Base-by-base conservation (phyloP, 129 eudicot species). In the Gnaphalium uliginosum region DNA sequence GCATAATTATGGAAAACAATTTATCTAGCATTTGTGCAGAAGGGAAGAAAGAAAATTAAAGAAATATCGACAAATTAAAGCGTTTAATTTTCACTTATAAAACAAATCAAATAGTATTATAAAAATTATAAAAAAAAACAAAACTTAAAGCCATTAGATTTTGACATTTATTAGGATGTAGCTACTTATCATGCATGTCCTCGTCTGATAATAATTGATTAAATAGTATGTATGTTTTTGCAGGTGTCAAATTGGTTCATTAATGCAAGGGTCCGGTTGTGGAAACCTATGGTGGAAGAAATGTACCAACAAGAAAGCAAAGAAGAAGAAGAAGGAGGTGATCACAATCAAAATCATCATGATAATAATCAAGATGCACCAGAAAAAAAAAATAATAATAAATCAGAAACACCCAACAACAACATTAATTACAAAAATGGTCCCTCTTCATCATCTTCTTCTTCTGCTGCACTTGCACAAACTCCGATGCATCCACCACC, bases 191-290 rank as follows among this genome's bases (percentile, higher is more conserved):
- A 41, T 60, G 76, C 24, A 78, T 43, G 53, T 22, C 33, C 56
- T 77, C n/a, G 41, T 68, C 56, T 53, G 22, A 39, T 79, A 25
- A 59, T 23, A 46, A 46, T 24, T 50, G 21, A 70, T 53, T 69
- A 59, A 54, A 68, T 5, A 63, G 39, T n/a, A 4, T 35, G 60
- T 76, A 11, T 39, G 50, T 76, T 71, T 58, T 48, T 84, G 50
- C 94, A 94, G 99, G 99, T 94, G 1, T 94, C 97, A 66, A 94
- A 94, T 80, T 94, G 99, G 99, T 94, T 94, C 96, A 93, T 93
- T 68, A 93, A 93, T 87, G 98, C 98, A 23, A 85, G 98, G 85
- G 98, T 93, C 72, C 85, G 99, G 64, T 71, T 94, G 87, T 94
- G 99, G 99, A 94, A 94, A 83, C 99, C 99, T 82, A 94, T 94